Conservation (phyloP, 805 yeast species). For the Starmerella tilneyi region DNA sequence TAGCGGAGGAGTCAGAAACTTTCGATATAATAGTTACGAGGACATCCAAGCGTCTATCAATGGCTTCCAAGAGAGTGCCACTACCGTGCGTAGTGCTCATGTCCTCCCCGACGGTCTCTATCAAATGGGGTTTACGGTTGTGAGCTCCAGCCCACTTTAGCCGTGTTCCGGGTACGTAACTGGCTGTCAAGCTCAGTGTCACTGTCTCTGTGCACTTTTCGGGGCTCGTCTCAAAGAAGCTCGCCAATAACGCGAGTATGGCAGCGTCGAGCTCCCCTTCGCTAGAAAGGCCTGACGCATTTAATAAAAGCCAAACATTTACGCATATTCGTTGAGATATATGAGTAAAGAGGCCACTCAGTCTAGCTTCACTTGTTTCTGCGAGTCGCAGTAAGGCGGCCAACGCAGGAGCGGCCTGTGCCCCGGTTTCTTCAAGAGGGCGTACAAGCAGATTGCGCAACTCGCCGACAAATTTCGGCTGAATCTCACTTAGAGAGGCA, state of each 20-base stretch:
- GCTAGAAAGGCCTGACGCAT: neutral
- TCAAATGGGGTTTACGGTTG: constrained; percentile 8
- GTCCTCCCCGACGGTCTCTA: neutral
- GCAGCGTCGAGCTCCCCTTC: neutral
- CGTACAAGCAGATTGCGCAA: constrained; percentile 16
- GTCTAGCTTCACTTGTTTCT: neutral
- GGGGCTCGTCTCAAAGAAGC: neutral
- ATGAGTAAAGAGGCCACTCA: neutral
- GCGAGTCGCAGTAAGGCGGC: constrained; percentile 16
- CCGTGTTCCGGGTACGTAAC: constrained; percentile 1
- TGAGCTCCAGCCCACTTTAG: constrained; percentile 6
- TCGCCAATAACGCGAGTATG: neutral
- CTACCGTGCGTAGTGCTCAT: neutral
- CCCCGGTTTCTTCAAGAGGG: constrained; percentile 12
- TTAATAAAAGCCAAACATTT: neutral
- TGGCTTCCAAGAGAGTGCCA: constrained; percentile 10
- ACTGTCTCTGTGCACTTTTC: neutral
- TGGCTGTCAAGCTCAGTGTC: constrained; percentile 2
- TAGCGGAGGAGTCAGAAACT: constrained; percentile 40
- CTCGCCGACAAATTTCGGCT: constrained; percentile 19
- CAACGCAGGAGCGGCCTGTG: neutral
- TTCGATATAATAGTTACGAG: constrained; percentile 40
- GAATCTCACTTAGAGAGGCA: constrained; percentile 1
- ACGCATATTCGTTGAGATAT: neutral
- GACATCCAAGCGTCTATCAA: constrained; percentile 39